Percentiles rank a stretch among this genome's conserved stretches.
phyloP scores from a whole-genome alignment of 306 rosid genomes.

The Medicago truncatula region MtrunA17r5.0-ANR NC_053048.1:8222001-8222500 shows the following conservation, averaged over 20 bases:
- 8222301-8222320: too few relatives aligned
- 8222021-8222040: too few relatives aligned
- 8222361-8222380: not conserved
- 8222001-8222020: too few relatives aligned
- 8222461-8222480: too few relatives aligned
- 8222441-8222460: constrained; percentile 32
- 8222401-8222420: constrained; percentile 2
- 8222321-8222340: too few relatives aligned
- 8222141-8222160: not conserved
- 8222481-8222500: constrained; percentile 39
- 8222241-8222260: too few relatives aligned
- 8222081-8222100: too few relatives aligned
- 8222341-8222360: not conserved
- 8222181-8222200: not conserved
- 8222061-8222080: too few relatives aligned
- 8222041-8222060: too few relatives aligned
- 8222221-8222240: not conserved
- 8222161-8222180: not conserved
- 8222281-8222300: too few relatives aligned
- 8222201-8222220: not conserved
- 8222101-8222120: too few relatives aligned
- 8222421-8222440: constrained; percentile 48
- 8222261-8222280: not conserved
- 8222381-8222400: not conserved
- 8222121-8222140: not conserved